Evolutionary conservation across 169 alveolate species (phyloP).

Genomic region (Eimeria necatrix): DNA sequence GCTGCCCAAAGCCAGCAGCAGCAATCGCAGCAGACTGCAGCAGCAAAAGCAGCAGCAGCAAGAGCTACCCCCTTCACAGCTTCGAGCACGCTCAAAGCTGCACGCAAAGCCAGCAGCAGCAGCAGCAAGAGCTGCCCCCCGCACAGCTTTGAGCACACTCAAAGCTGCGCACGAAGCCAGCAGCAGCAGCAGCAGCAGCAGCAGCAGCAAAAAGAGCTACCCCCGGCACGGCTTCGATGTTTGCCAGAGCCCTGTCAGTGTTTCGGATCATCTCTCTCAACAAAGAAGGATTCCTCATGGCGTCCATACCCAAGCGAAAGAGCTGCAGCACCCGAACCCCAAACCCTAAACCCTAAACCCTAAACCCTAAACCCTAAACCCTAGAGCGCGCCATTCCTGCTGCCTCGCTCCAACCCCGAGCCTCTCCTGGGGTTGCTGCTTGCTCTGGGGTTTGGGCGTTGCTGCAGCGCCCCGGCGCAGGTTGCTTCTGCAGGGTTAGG

Average conservation of each 20-base stretch:
- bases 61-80: neutral
- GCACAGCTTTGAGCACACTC: neutral
- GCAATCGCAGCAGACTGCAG: conserved; percentile 6
- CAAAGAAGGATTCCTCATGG: conserved; percentile 84
- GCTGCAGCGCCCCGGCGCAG: too few species aligned
- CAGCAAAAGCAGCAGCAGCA: neutral
- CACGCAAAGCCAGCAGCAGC: neutral
- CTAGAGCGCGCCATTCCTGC: neutral
- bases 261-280: conserved; percentile 87
- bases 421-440: neutral
- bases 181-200: neutral
- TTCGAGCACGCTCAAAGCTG: neutral
- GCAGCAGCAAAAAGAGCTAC: conserved; percentile 16
- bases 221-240: conserved; percentile 87
- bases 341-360: conserved; percentile 37
- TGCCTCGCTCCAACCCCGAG: neutral
- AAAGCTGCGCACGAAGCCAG: neutral
- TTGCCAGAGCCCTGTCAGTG: conserved; percentile 86
- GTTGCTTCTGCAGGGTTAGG: neutral
- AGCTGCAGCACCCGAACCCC: conserved; percentile 74
- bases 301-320: conserved; percentile 83
- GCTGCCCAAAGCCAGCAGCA: neutral
- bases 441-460: neutral
- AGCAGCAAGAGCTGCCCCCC: neutral
- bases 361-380: neutral